phyloP scores from a whole-genome alignment of 2,329 filamentous ascomycete species.

The Atkinsonella texensis region DNA sequence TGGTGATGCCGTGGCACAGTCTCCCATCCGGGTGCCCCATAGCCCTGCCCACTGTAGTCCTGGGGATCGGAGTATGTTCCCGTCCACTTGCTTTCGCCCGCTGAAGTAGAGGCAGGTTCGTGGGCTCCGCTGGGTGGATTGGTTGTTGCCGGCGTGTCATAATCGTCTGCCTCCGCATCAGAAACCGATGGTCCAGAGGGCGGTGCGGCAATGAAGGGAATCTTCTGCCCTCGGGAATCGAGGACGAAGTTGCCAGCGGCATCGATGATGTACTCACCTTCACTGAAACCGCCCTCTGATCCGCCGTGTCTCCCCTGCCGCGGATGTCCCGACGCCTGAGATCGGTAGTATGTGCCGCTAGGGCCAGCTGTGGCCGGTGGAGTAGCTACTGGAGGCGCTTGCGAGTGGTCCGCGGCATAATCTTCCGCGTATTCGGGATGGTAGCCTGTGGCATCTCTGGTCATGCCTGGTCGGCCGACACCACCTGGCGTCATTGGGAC shows the following conservation, averaged over 20 bases:
- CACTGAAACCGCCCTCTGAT: slow-evolving; percentile 52
- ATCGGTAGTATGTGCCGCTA: slow-evolving; percentile 13
- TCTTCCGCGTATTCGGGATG: slow-evolving; percentile 18
- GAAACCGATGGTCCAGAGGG: slow-evolving; percentile 33
- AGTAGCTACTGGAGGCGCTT: slow-evolving; percentile 30
- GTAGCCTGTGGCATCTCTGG: slow-evolving; percentile 23
- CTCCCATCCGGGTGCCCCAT: slow-evolving; percentile 62
- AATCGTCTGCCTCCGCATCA: slow-evolving; percentile 44
- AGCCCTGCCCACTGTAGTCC: slow-evolving; percentile 57
- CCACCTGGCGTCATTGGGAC: slow-evolving; percentile 77
- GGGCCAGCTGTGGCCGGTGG: slow-evolving; percentile 18
- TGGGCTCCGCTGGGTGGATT: slow-evolving; percentile 24
- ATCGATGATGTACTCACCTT: slow-evolving; percentile 61
- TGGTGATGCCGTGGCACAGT: slow-evolving; percentile 70
- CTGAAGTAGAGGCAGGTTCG: slow-evolving; percentile 19
- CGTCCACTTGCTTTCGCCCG: slow-evolving; percentile 27
- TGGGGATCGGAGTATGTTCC: slow-evolving; percentile 29
- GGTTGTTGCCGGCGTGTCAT: slow-evolving; percentile 39
- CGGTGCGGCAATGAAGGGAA: slow-evolving; percentile 35
- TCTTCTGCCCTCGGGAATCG: slow-evolving; percentile 48
- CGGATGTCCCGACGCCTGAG: slow-evolving; percentile 12
- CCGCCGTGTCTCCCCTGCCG: slow-evolving; percentile 14
- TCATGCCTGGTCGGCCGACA: slow-evolving; percentile 39
- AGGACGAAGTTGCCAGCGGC: slow-evolving; percentile 46
- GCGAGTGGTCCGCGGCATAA: slow-evolving; percentile 26